A percentile compares a stretch with the other conserved stretches of the same genome.
These are phyloP conservation scores for Dactylellina drechsleri DNA, from an alignment of 2,329 filamentous ascomycete species.

Conservation along the genomic window DNA sequence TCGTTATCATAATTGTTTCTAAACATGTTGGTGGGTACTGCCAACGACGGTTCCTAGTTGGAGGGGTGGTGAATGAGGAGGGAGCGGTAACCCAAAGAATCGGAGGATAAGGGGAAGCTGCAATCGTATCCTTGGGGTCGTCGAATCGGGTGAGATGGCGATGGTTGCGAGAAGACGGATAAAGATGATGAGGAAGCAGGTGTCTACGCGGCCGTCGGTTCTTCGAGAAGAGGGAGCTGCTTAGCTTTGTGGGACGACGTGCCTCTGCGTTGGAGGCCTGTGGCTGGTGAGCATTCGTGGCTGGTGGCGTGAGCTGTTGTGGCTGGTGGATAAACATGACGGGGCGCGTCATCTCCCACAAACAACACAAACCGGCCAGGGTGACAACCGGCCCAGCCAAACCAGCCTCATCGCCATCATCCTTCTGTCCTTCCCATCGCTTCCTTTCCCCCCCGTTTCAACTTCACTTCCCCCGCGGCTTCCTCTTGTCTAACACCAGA, in stretches of 20 bases:
- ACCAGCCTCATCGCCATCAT: conserved; percentile 46
- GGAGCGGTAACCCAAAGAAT: conserved; percentile 23
- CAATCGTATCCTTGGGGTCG: conserved; percentile 4
- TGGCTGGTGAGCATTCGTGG: conserved; percentile 27
- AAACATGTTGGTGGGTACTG: conserved; percentile 77
- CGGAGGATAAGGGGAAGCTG: conserved; percentile 16
- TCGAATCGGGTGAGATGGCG: conserved; percentile 4
- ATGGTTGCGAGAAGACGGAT: conserved; percentile 26
- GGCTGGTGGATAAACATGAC: conserved; percentile 22
- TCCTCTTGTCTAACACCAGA: conserved; percentile 28
- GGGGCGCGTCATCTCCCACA: conserved; percentile 50
- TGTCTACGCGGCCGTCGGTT: conserved; percentile 52
- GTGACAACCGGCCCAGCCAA: conserved; percentile 4
- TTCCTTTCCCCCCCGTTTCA: conserved; percentile 1
- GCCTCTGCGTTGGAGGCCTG: conserved; percentile 30
- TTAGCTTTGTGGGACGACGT: conserved; percentile 53
- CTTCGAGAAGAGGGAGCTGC: not conserved
- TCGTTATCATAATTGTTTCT: conserved; percentile 99
- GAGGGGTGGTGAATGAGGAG: conserved; percentile 31
- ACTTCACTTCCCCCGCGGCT: conserved; percentile 26
- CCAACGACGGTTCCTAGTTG: conserved; percentile 19
- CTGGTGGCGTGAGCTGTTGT: conserved; percentile 20
- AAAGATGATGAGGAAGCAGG: conserved; percentile 15
- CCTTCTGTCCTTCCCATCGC: conserved; percentile 34
- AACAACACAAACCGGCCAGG: not conserved